A percentile compares a stretch with the other conserved stretches of the same genome.
These are phyloP conservation scores for Lasiodiplodia hormozganensis DNA, from an alignment of 2,329 filamentous ascomycete genomes.

Conservation along the genomic window DNA sequence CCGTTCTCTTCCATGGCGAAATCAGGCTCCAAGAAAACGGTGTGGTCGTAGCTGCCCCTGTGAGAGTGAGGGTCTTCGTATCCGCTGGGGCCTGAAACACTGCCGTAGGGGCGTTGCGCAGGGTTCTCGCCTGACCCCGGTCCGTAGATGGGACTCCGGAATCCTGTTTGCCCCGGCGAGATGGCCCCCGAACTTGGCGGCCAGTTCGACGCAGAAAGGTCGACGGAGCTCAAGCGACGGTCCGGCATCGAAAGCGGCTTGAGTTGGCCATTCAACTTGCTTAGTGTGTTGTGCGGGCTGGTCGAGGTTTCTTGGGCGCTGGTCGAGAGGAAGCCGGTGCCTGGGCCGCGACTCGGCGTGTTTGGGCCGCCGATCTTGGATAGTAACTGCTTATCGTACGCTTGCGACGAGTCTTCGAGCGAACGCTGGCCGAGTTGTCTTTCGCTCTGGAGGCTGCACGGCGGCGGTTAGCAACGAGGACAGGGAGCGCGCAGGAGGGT, in stretches of 20 bases:
- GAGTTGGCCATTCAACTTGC: conserved; percentile 52
- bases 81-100: conserved; percentile 53
- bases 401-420: conserved; percentile 65
- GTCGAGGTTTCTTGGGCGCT: conserved; percentile 45
- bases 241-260: conserved; percentile 56
- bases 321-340: conserved; percentile 40
- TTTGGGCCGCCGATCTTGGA: conserved; percentile 68
- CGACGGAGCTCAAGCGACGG: conserved; percentile 43
- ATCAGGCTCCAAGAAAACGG: conserved; percentile 59
- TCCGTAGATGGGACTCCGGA: conserved; percentile 52
- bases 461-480: conserved; percentile 1
- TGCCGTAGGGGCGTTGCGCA: conserved; percentile 53
- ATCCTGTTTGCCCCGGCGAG: conserved; percentile 51
- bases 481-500: conserved; percentile 3
- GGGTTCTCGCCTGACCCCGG: conserved; percentile 34
- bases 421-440: conserved; percentile 64
- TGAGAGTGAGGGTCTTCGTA: conserved; percentile 61
- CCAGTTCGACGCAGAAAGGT: conserved; percentile 49
- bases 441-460: conserved; percentile 63
- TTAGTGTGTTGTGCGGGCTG: conserved; percentile 46
- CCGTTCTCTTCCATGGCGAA: conserved; percentile 62
- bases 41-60: conserved; percentile 68
- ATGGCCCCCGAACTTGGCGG: conserved; percentile 50
- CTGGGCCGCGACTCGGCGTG: conserved; percentile 57
- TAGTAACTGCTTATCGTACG: conserved; percentile 67